These are phyloP conservation scores for Rhododendron griersonianum DNA, from an alignment of 148 eudicot genomes.

Conservation along the genomic window DNA sequence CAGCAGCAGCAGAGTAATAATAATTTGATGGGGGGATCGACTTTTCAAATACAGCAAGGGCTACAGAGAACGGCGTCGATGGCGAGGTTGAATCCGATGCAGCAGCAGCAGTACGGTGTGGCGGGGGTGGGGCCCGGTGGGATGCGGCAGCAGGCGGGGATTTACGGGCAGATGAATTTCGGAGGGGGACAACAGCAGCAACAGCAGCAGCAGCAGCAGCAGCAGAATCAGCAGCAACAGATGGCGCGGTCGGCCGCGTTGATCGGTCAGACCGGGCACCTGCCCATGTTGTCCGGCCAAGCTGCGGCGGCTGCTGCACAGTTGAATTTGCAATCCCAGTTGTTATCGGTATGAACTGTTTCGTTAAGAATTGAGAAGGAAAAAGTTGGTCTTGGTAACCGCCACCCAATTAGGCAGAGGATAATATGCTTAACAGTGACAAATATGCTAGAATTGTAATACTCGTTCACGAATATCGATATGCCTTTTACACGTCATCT, in stretches of 20 bases:
- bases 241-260: constrained; percentile 39
- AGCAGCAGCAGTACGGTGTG: constrained; percentile 28
- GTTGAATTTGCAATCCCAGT: constrained; percentile 56
- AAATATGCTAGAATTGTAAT: not conserved
- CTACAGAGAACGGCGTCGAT: constrained; percentile 27
- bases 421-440: not conserved
- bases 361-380: not conserved
- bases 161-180: constrained; percentile 26
- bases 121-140: constrained; percentile 22
- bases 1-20: constrained; percentile 22
- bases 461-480: not conserved
- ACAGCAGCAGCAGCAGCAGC: constrained; percentile 25
- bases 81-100: constrained; percentile 23
- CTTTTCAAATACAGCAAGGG: constrained; percentile 29
- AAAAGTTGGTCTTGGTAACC: not conserved
- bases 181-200: constrained; percentile 51
- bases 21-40: constrained; percentile 14
- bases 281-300: constrained; percentile 53
- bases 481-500: not conserved
- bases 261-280: constrained; percentile 58
- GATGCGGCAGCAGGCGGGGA: constrained; percentile 38
- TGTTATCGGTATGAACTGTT: constrained; percentile 51
- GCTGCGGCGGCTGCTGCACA: constrained; percentile 43
- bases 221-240: constrained; percentile 19
- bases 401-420: not conserved